Conservation (phyloP, 2,329 filamentous ascomycete species). For the Talaromyces funiculosus region DNA sequence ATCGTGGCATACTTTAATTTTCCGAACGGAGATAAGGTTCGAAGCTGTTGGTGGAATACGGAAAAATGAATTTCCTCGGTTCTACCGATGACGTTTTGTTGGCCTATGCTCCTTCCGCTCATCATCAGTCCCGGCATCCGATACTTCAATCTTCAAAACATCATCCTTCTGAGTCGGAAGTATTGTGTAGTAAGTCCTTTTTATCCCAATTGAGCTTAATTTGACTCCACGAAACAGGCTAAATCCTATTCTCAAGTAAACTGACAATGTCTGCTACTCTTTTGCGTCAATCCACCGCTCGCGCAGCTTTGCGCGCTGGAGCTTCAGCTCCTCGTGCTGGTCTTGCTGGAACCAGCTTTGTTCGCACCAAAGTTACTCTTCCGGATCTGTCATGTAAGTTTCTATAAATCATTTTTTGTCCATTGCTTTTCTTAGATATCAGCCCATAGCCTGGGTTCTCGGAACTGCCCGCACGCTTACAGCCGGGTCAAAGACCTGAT, state of each 20-base stretch:
- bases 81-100: conserved; percentile 15
- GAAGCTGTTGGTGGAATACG: background rate
- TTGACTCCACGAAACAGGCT: background rate
- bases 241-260: background rate
- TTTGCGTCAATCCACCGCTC: conserved; percentile 64
- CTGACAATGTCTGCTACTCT: conserved; percentile 66
- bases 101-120: background rate
- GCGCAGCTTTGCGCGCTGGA: conserved; percentile 65
- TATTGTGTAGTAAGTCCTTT: background rate
- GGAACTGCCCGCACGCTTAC: background rate
- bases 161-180: background rate
- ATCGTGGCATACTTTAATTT: background rate
- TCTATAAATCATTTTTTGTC: background rate
- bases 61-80: conserved; percentile 6
- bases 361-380: conserved; percentile 83
- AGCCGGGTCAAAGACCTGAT: background rate
- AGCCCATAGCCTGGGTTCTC: background rate
- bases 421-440: background rate
- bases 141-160: background rate
- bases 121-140: background rate
- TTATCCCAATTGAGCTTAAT: background rate
- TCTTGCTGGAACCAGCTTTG: conserved; percentile 68
- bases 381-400: conserved; percentile 74
- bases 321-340: conserved; percentile 50
- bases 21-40: background rate